Base-by-base conservation (phyloP, 2,329 filamentous ascomycete genomes). In the Pestalotiopsis sp. region DNA sequence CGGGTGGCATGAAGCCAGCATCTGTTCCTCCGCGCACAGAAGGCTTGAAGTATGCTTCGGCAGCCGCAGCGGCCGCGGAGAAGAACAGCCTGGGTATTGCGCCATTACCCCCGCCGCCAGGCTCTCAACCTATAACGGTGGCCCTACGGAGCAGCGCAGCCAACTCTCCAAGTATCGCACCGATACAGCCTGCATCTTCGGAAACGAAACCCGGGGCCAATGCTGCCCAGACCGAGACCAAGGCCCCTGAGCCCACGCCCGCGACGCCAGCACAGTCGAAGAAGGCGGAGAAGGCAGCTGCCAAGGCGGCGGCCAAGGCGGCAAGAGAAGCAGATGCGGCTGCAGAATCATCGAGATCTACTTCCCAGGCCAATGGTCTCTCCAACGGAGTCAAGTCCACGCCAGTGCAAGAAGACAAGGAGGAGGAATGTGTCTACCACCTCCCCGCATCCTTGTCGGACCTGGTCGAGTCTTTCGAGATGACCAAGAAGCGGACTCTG, bases 11-110 rank as follows among this genome's bases (percentile, higher is more conserved):
- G 95, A 99, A 98, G 84, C 95, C 96, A 13, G 96, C 96, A 20
- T 91, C 94, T 20, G 82, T 95, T 75, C 96, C 96, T 1, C 90
- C 93, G 69, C 90, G 95, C 79, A 91, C 93, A 6, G 95, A 98
- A 79, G 93, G 93, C 1, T 85, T 99, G 73, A 98, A 98, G 82
- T 99, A 99, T 79, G 96, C 96, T 59, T 98, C 96, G 49, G 96
- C 96, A 0, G 96, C 96, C 0, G 96, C 96, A 0, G 96, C 96
- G 0, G 96, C 95, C 0, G 95, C 96, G 1, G 94, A 97, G 74
- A 88, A 85, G 82, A 95, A 93, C 83, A 95, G 92, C 78, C 92
- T 98, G 38, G 96, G 96, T 31, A 98, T 99, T 77, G 91, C 95
- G 69, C 96, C 96, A 56, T 85, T 98, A 76, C 96, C 96, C 67